phyloP scores from a whole-genome alignment of 441 rosid species.

The Theobroma grandiflorum region DNA sequence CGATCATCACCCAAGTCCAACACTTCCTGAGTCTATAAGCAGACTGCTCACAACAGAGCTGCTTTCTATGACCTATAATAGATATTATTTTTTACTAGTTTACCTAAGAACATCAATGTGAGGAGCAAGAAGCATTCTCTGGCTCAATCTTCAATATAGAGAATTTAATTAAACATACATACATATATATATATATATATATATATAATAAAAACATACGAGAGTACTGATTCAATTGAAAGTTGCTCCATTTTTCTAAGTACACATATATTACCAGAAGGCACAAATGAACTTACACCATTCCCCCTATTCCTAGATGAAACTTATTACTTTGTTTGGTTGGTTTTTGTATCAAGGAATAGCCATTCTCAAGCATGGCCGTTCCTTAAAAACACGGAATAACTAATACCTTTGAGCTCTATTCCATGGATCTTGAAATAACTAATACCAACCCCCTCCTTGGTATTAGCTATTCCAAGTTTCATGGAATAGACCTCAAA shows the following conservation, averaged over 20 bases:
- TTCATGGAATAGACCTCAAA: no score
- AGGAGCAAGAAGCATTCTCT: conserved; percentile 1
- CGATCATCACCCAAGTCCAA: conserved; percentile 10
- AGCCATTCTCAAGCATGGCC: no score
- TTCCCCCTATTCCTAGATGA: no score
- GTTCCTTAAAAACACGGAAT: no score
- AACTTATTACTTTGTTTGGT: no score
- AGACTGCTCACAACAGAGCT: conserved; percentile 6
- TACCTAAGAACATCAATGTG: neutral
- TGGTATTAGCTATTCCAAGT: no score
- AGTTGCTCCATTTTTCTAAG: conserved; percentile 9
- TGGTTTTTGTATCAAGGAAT: no score
- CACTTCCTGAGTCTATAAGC: neutral
- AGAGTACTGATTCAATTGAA: conserved; percentile 4
- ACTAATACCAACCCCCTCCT: no score
- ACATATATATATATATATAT: neutral
- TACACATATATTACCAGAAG: neutral
- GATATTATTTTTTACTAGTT: neutral
- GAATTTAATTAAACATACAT: neutral
- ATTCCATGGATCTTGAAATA: no score
- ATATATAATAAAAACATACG: neutral
- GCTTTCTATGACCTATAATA: neutral
- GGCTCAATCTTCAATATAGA: conserved; percentile 16
- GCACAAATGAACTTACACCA: neutral
- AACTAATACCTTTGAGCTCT: no score